Conservation (phyloP, 208 protist species). For the Naegleria lovaniensis region DNA sequence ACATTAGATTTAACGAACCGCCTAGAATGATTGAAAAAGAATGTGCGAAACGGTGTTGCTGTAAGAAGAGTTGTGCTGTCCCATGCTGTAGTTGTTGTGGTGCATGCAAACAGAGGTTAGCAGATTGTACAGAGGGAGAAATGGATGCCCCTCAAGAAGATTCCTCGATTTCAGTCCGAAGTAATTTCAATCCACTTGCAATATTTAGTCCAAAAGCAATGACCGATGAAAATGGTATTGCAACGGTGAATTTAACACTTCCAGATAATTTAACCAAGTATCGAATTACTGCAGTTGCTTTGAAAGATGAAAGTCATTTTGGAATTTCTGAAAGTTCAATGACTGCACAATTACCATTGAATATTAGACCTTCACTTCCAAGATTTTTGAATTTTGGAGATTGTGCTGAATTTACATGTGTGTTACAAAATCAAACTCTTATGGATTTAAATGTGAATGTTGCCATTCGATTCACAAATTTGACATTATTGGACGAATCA, state of each 20-base stretch:
- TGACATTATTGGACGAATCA: background rate
- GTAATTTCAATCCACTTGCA: constrained; percentile 23
- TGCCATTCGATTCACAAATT: constrained; percentile 3
- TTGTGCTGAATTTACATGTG: constrained; percentile 22
- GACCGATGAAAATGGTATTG: constrained; percentile 12
- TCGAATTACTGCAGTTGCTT: background rate
- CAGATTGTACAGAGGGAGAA: no score
- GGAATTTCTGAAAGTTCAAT: constrained; percentile 31
- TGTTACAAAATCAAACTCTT: constrained; percentile 35
- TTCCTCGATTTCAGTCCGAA: background rate
- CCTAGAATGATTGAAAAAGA: no score
- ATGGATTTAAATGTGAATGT: constrained; percentile 8
- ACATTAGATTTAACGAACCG: background rate
- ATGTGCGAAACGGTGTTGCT: no score
- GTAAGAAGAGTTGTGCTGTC: no score
- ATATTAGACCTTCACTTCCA: constrained; percentile 30
- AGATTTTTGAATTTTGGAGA: constrained; percentile 39
- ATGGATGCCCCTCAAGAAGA: no score
- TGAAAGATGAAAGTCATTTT: background rate
- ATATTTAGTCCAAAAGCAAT: background rate
- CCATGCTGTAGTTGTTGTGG: no score
- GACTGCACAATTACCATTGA: constrained; percentile 25
- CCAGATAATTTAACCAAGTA: constrained; percentile 40
- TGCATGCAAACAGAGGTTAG: no score
- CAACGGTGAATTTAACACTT: background rate